A percentile compares a stretch with the other conserved stretches of the same genome.
phyloP scores from a whole-genome alignment of 805 yeast genomes.

The Jamesozyma piceae region DNA sequence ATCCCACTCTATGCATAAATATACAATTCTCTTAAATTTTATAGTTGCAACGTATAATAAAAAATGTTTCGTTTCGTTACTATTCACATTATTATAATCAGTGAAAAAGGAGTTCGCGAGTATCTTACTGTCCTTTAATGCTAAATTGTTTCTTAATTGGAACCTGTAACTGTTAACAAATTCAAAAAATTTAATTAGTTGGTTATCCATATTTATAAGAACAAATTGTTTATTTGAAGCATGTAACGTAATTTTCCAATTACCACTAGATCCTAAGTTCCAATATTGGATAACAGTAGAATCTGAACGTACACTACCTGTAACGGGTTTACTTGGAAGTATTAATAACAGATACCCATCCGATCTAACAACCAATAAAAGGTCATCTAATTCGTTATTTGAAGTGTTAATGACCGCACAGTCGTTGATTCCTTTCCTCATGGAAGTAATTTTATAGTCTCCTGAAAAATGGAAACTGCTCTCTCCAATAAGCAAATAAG shows the following conservation, averaged over 20 bases:
- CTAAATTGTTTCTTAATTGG: conserved; percentile 16
- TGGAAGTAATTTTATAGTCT: conserved; percentile 3
- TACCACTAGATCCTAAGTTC: conserved; percentile 11
- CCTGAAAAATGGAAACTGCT: conserved; percentile 14
- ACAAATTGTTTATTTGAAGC: conserved; percentile 11
- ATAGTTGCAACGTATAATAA: conserved; percentile 16
- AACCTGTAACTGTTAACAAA: conserved; percentile 11
- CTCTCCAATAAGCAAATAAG: conserved; percentile 10
- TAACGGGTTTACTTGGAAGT: conserved; percentile 5
- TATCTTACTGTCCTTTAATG: conserved; percentile 13
- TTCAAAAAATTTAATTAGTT: conserved; percentile 18
- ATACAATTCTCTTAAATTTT: conserved; percentile 14
- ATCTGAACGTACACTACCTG: neutral
- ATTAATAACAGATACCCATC: conserved; percentile 15
- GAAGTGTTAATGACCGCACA: conserved; percentile 6
- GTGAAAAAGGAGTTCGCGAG: conserved; percentile 4
- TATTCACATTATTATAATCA: neutral
- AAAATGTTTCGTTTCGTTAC: conserved; percentile 4
- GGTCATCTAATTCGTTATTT: conserved; percentile 3
- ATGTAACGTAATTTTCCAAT: conserved; percentile 15
- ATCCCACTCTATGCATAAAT: conserved; percentile 24
- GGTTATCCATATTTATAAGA: conserved; percentile 8
- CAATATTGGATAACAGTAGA: conserved; percentile 16
- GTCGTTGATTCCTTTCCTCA: conserved; percentile 14
- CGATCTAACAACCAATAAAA: conserved; percentile 10